phyloP scores from a whole-genome alignment of 73 alveolate species.

The Paramecium bursaria region DNA sequence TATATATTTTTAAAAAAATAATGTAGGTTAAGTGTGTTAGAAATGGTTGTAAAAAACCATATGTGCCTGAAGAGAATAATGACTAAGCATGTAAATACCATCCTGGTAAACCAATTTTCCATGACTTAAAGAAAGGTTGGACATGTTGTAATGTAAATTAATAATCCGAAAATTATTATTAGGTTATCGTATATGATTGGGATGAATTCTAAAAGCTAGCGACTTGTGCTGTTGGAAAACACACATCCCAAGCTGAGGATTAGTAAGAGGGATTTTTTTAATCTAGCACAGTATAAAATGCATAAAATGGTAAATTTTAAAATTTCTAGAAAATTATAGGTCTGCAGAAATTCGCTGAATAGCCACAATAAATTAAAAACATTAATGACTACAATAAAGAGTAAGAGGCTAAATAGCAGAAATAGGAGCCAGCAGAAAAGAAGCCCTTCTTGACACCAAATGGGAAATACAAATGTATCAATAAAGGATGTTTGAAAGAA shows the following conservation, averaged over 20 bases:
- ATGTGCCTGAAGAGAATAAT: constrained; percentile 84
- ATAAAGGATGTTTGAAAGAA: constrained; percentile 91
- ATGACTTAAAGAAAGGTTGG: constrained; percentile 97
- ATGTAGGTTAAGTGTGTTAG: constrained; percentile 92
- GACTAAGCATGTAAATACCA: constrained; percentile 92
- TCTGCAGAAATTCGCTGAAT: constrained; percentile 4
- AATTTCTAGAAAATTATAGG: constrained; percentile 14
- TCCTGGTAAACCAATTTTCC: constrained; percentile 96
- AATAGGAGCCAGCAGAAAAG: constrained; percentile 26
- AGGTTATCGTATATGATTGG: constrained; percentile 99
- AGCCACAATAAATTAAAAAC: constrained; percentile 26
- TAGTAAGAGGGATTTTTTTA: constrained; percentile 51
- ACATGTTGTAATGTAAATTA: constrained; percentile 95
- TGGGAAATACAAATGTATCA: constrained; percentile 81
- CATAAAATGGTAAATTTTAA: constrained; percentile 42
- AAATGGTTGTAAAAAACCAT: constrained; percentile 91
- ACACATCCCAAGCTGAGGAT: constrained; percentile 45
- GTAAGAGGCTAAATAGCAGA: constrained; percentile 55
- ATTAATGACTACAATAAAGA: constrained; percentile 63
- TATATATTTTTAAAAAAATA: no score
- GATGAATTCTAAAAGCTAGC: constrained; percentile 97
- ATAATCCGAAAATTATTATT: no score
- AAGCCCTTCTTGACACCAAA: constrained; percentile 49
- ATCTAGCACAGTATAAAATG: constrained; percentile 64
- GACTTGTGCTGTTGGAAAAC: constrained; percentile 97